Percentiles rank a stretch among this genome's conserved stretches.
Evolutionary conservation across 1,284 basidiomycete genomes (phyloP).

Genomic region (Exobasidium rhododendri): DNA sequence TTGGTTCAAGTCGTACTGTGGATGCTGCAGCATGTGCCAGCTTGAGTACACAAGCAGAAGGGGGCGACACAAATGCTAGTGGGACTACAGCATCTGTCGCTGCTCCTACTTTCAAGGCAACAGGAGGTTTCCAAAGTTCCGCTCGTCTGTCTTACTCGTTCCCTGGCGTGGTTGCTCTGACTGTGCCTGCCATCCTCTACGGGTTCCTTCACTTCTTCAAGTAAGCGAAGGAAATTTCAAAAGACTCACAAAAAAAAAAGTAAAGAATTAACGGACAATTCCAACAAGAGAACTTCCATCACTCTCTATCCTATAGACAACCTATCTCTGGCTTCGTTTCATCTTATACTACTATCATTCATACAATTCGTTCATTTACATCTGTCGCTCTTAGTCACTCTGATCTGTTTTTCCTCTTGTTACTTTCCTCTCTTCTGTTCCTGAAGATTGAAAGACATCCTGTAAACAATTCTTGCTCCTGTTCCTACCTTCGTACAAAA

Average conservation of each 20-base stretch:
- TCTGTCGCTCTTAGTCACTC: too few species aligned
- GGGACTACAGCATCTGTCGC: conserved; percentile 19
- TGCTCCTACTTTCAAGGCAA: conserved; percentile 37
- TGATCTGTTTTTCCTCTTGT: too few species aligned
- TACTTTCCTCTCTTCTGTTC: too few species aligned
- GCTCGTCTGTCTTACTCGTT: not conserved
- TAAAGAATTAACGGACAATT: too few species aligned
- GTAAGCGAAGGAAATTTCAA: too few species aligned
- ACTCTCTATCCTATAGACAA: not conserved
- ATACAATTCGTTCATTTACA: too few species aligned
- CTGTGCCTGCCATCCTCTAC: not conserved
- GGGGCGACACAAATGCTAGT: conserved; percentile 8
- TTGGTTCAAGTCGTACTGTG: conserved; percentile 18
- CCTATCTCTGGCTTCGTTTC: not conserved
- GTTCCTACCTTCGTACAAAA: too few species aligned
- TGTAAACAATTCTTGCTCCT: too few species aligned
- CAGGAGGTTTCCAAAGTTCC: conserved; percentile 26
- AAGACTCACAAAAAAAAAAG: too few species aligned
- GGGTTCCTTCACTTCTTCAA: not conserved
- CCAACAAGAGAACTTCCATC: conserved; percentile 1
- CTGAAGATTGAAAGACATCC: too few species aligned
- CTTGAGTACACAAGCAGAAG: not conserved
- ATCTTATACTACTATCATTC: not conserved
- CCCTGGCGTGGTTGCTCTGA: not conserved
- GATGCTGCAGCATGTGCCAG: not conserved